Evolutionary conservation across 441 rosid genomes (phyloP).

Genomic region (Populus hybrid): DNA sequence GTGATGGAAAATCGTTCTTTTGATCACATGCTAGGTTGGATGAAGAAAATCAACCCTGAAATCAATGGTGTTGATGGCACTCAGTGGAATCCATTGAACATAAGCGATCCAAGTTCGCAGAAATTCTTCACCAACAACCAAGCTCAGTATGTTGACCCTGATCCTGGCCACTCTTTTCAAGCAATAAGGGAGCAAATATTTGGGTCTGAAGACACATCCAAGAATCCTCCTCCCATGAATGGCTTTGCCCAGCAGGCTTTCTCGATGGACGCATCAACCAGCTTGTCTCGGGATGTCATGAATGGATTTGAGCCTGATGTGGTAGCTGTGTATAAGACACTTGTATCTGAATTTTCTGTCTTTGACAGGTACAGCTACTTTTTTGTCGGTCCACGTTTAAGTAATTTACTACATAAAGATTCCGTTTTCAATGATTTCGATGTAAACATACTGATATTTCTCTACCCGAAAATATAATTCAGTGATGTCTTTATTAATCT

Average conservation of each 20-base stretch:
- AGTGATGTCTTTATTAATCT: not conserved
- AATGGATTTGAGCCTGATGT: conserved; percentile 66
- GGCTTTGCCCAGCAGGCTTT: conserved; percentile 83
- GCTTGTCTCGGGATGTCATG: conserved; percentile 68
- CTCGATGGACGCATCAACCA: conserved; percentile 49
- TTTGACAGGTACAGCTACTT: conserved; percentile 53
- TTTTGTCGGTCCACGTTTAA: not conserved
- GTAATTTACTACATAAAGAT: not conserved
- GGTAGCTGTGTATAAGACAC: conserved; percentile 67
- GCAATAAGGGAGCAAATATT: conserved; percentile 88
- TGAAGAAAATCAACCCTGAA: conserved; percentile 77
- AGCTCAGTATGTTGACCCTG: conserved; percentile 77
- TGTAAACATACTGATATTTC: not conserved
- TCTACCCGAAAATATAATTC: not conserved
- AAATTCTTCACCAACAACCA: conserved; percentile 38
- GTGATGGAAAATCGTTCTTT: conserved; percentile 94
- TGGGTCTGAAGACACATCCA: conserved; percentile 59
- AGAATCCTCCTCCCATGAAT: conserved; percentile 67
- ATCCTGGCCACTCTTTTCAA: conserved; percentile 94
- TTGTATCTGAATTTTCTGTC: conserved; percentile 80
- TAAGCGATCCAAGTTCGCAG: conserved; percentile 44
- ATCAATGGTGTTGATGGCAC: conserved; percentile 81
- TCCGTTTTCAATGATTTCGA: not conserved
- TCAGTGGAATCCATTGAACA: conserved; percentile 46
- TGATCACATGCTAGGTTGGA: conserved; percentile 97